These are phyloP conservation scores for Phytophthora europaea DNA, from an alignment of 352 stramenopile species.

Conservation along the genomic window DNA sequence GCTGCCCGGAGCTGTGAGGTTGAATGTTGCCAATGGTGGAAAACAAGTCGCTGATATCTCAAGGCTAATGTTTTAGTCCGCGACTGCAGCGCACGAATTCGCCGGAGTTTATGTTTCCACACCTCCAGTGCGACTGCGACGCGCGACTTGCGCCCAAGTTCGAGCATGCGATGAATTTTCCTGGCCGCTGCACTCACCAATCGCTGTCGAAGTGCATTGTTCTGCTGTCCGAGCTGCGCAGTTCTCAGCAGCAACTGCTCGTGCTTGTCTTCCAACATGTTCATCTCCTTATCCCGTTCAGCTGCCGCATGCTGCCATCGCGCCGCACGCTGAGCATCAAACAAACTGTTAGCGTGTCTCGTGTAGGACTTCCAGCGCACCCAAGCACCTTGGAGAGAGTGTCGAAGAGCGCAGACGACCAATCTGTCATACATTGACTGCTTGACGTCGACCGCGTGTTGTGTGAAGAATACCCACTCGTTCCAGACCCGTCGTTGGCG, in stretches of 20 bases:
- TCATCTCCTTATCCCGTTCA: constrained; percentile 21
- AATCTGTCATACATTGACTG: constrained; percentile 31
- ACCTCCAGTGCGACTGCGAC: constrained; percentile 6
- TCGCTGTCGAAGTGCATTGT: constrained; percentile 16
- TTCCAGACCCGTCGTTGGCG: constrained; percentile 10
- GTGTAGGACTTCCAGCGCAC: constrained; percentile 23
- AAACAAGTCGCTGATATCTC: constrained; percentile 2
- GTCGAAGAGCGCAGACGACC: constrained; percentile 19
- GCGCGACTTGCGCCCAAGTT: constrained; percentile 7
- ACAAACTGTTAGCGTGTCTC: constrained; percentile 10
- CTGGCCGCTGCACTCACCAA: constrained; percentile 7
- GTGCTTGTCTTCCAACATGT: constrained; percentile 25
- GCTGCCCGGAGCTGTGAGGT: not conserved
- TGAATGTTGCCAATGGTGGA: constrained; percentile 12
- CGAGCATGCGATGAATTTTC: constrained; percentile 17
- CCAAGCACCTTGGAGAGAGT: constrained; percentile 29
- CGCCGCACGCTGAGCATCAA: constrained; percentile 17
- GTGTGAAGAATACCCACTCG: constrained; percentile 20
- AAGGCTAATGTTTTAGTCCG: not conserved
- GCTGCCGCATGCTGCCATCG: constrained; percentile 14
- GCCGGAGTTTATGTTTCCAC: constrained; percentile 23
- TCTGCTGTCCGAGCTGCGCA: constrained; percentile 27
- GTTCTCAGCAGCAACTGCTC: constrained; percentile 23
- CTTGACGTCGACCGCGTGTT: constrained; percentile 25
- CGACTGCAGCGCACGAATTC: constrained; percentile 4